These are phyloP conservation scores for Panicum hallii DNA, from an alignment of 202 grass and related monocot genomes.

Conservation along the genomic window DNA sequence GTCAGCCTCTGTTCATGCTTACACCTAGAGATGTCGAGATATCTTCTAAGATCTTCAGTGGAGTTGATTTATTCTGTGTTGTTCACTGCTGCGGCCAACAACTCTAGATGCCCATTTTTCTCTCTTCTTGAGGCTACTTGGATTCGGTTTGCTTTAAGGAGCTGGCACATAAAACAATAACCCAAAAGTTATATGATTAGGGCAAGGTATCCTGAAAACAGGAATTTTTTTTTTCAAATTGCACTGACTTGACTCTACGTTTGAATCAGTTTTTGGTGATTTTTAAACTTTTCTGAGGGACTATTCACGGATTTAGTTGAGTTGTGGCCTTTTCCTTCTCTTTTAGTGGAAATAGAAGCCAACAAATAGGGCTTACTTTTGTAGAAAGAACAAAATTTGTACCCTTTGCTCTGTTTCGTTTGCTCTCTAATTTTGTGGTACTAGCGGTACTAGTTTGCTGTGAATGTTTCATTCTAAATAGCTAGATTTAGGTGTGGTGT, in stretches of 20 bases:
- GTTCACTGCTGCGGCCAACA: neutral
- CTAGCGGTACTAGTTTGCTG: neutral
- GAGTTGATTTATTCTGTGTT: conserved; percentile 10
- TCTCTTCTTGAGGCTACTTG: conserved; percentile 10
- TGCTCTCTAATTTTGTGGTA: conserved; percentile 14
- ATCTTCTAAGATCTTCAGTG: conserved; percentile 10
- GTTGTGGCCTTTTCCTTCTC: neutral
- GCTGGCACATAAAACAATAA: conserved; percentile 8
- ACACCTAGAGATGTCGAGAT: neutral
- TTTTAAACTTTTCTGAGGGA: neutral
- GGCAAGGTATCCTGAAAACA: neutral
- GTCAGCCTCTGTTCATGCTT: conserved; percentile 8
- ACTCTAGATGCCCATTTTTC: conserved; percentile 5
- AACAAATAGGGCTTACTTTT: neutral
- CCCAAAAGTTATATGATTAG: neutral
- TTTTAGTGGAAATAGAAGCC: neutral
- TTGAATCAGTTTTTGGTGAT: neutral
- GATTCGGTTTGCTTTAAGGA: conserved; percentile 3
- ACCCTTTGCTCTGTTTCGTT: neutral
- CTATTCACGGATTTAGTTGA: conserved; percentile 6
- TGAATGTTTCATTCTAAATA: conserved; percentile 13
- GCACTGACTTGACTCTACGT: neutral
- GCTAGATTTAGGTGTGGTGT: neutral
- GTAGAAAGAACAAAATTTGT: conserved; percentile 5
- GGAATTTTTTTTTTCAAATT: conserved; percentile 21